Percentiles rank a stretch among this genome's conserved stretches.
phyloP scores from a whole-genome alignment of 495 filamentous ascomycete genomes.

The Penicillium ochrochloron region DNA sequence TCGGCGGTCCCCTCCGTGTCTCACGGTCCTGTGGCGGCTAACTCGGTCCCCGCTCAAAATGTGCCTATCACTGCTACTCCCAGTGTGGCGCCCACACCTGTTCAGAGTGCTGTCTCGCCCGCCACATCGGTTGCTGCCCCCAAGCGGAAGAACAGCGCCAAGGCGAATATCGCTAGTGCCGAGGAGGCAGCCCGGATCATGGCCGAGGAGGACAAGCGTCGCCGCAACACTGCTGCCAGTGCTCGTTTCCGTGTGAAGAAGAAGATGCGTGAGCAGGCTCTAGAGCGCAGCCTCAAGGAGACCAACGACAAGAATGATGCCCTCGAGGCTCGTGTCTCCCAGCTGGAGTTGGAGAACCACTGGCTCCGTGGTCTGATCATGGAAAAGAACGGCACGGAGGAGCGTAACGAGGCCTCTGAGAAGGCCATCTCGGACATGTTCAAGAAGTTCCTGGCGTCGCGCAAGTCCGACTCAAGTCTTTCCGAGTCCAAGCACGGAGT shows the following conservation, averaged over 20 bases:
- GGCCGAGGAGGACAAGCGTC: slow-evolving; percentile 96
- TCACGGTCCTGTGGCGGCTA: slow-evolving; percentile 22
- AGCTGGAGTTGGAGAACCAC: slow-evolving; percentile 93
- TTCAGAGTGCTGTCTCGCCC: slow-evolving; percentile 18
- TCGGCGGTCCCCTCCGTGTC: slow-evolving; percentile 29
- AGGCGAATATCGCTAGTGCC: slow-evolving; percentile 37
- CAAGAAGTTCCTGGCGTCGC: slow-evolving; percentile 52
- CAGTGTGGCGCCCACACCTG: slow-evolving; percentile 26
- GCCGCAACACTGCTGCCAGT: slow-evolving; percentile 92
- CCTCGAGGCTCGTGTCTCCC: slow-evolving; percentile 81
- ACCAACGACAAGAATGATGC: slow-evolving; percentile 78
- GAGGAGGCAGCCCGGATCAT: slow-evolving; percentile 65
- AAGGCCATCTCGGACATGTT: slow-evolving; percentile 54
- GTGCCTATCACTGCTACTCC: slow-evolving; percentile 29
- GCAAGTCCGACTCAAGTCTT: slow-evolving; percentile 43
- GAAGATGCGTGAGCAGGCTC: slow-evolving; percentile 94
- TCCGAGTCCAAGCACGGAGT: slow-evolving; percentile 47
- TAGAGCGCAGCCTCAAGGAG: slow-evolving; percentile 89
- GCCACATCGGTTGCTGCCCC: slow-evolving; percentile 29
- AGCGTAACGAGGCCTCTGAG: slow-evolving; percentile 44
- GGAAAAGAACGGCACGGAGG: slow-evolving; percentile 76
- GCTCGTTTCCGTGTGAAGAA: slow-evolving; percentile 99
- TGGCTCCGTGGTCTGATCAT: slow-evolving; percentile 94
- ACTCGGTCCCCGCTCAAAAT: slow-evolving; percentile 31
- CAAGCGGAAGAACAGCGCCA: slow-evolving; percentile 49